These are phyloP conservation scores for Leptomonas pyrrhocoris DNA, from an alignment of 208 protist species.

Conservation along the genomic window DNA sequence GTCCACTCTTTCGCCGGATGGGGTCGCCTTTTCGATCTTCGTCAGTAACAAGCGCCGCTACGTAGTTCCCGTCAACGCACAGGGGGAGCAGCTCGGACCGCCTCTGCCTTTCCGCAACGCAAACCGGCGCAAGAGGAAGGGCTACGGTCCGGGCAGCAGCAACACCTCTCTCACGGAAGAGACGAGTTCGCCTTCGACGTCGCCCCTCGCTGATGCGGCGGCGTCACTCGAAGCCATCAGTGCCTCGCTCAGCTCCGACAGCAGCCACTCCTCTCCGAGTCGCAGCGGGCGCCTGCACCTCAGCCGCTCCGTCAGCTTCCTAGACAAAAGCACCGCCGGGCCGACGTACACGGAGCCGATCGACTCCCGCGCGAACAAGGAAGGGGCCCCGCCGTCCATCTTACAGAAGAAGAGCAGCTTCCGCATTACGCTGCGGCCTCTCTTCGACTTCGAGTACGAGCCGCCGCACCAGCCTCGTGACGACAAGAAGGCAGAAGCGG, in stretches of 20 bases:
- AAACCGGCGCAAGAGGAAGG: constrained; percentile 10
- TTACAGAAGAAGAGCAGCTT: constrained; percentile 28
- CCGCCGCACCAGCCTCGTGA: constrained; percentile 9
- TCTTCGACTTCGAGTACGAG: constrained; percentile 31
- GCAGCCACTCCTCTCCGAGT: not conserved
- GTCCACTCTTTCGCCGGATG: not conserved
- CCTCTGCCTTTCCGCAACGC: constrained; percentile 8
- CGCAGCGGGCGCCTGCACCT: not conserved
- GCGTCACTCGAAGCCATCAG: not conserved
- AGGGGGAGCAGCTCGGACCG: constrained; percentile 10
- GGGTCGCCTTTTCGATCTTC: constrained; percentile 8
- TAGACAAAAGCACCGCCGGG: not conserved
- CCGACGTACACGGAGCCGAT: not conserved
- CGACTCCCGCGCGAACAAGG: not conserved
- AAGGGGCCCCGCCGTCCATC: constrained; percentile 9
- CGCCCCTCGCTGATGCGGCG: not conserved
- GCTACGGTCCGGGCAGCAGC: constrained; percentile 22
- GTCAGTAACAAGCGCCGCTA: constrained; percentile 20
- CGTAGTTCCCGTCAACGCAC: constrained; percentile 11
- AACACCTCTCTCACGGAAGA: constrained; percentile 5
- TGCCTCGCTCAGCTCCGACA: not conserved
- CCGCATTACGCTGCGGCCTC: not conserved
- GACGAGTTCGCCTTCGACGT: too few species aligned
- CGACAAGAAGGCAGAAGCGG: not conserved
- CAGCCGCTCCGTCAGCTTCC: constrained; percentile 16